These are phyloP conservation scores for Xenosphaeropsis pyriputrescens DNA, from an alignment of 2,329 filamentous ascomycete genomes.

Conservation along the genomic window DNA sequence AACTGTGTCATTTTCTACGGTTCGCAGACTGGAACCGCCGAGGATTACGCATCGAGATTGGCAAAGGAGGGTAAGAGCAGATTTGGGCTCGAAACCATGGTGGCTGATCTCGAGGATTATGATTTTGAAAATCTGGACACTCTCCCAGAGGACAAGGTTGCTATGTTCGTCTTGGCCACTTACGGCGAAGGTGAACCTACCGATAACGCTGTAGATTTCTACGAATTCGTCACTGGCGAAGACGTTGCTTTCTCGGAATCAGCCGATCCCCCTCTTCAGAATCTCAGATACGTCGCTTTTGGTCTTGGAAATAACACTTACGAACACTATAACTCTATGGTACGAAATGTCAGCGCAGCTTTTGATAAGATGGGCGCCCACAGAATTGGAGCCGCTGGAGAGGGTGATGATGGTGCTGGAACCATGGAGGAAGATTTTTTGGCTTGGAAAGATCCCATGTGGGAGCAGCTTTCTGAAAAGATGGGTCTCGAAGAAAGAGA, in stretches of 20 bases:
- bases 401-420: conserved; percentile 93
- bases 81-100: conserved; percentile 95
- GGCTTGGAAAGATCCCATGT: conserved; percentile 99
- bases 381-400: conserved; percentile 75
- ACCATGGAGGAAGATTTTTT: conserved; percentile 99
- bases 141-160: conserved; percentile 79
- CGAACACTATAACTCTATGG: conserved; percentile 98
- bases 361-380: conserved; percentile 71
- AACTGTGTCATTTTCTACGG: conserved; percentile 98
- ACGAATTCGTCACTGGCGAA: conserved; percentile 82
- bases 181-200: conserved; percentile 98
- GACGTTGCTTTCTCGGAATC: conserved; percentile 69
- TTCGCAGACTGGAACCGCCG: conserved; percentile 94
- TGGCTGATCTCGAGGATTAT: conserved; percentile 94
- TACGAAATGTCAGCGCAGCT: conserved; percentile 75
- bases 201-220: conserved; percentile 97
- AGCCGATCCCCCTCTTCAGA: conserved; percentile 57
- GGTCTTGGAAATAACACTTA: conserved; percentile 98
- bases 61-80: conserved; percentile 96
- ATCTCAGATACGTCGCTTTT: conserved; percentile 87
- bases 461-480: conserved; percentile 66
- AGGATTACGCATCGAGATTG: conserved; percentile 91
- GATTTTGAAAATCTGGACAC: conserved; percentile 89
- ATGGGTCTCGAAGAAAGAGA: conserved; percentile 92
- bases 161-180: conserved; percentile 90